Percentiles rank a stretch among this genome's conserved stretches.
These are phyloP conservation scores for Curvularia sp. DNA, from an alignment of 2,329 filamentous ascomycete species.

Conservation along the genomic window DNA sequence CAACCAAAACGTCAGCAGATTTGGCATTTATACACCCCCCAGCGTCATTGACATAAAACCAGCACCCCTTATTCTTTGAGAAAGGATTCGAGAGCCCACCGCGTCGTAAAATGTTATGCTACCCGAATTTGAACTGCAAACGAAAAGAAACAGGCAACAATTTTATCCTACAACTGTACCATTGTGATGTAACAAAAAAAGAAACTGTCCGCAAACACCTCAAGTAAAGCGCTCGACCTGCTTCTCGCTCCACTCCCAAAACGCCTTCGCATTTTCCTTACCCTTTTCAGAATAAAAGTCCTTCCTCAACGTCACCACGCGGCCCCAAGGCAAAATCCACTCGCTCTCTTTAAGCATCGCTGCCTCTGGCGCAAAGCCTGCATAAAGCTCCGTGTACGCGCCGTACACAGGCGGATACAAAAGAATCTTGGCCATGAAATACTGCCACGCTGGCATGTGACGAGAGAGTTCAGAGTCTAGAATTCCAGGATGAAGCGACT, in stretches of 20 bases:
- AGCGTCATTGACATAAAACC: no score
- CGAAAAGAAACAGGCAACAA: no score
- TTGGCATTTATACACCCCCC: no score
- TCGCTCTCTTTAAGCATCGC: slow-evolving; percentile 37
- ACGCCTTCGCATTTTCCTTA: slow-evolving; percentile 46
- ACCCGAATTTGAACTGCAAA: no score
- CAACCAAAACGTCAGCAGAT: no score
- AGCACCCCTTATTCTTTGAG: no score
- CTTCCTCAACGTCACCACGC: slow-evolving; percentile 25
- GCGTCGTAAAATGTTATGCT: no score
- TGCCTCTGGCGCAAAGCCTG: slow-evolving; percentile 28
- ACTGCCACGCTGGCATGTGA: slow-evolving; percentile 31
- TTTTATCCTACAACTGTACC: not conserved
- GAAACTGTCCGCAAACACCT: not conserved
- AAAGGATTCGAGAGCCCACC: no score
- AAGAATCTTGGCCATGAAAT: slow-evolving; percentile 3
- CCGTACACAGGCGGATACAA: slow-evolving; percentile 28
- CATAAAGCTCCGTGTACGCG: slow-evolving; percentile 38
- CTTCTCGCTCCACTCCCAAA: slow-evolving; percentile 58
- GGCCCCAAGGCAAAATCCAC: slow-evolving; percentile 59
- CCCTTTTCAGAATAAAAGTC: slow-evolving; percentile 39
- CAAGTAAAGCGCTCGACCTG: slow-evolving; percentile 27
- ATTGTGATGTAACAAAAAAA: not conserved
- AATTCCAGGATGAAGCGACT: slow-evolving; percentile 52
- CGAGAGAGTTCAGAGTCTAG: slow-evolving; percentile 38